Percentiles rank a stretch among this genome's conserved stretches.
Evolutionary conservation across 331 rosid genomes (phyloP).

Genomic region (Quercus lobata): DNA sequence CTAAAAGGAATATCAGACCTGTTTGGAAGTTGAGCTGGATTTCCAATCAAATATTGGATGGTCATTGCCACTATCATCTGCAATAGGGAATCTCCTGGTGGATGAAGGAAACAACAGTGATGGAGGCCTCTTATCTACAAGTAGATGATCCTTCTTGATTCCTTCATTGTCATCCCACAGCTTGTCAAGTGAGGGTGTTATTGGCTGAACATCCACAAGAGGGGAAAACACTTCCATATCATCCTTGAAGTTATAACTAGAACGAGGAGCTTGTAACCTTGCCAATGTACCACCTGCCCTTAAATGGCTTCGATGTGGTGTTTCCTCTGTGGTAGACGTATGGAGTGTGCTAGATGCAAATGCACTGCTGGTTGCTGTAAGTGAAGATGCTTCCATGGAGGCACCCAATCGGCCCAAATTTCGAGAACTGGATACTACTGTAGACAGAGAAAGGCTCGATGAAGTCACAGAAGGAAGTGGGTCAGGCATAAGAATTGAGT

Average conservation of each 20-base stretch:
- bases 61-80: conserved; percentile 61
- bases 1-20: conserved; percentile 44
- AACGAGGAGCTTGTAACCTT: conserved; percentile 77
- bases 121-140: conserved; percentile 68
- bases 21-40: conserved; percentile 57
- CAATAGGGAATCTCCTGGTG: conserved; percentile 54
- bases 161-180: conserved; percentile 80
- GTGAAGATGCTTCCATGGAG: conserved; percentile 49
- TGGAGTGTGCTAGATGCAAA: conserved; percentile 46
- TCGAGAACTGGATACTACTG: conserved; percentile 54
- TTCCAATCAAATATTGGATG: conserved; percentile 88
- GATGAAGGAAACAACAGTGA: conserved; percentile 68
- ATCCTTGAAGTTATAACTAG: conserved; percentile 82
- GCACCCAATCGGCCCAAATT: conserved; percentile 63
- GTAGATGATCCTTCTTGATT: conserved; percentile 64
- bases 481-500: conserved; percentile 98
- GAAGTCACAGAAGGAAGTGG: conserved; percentile 86
- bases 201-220: conserved; percentile 93
- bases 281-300: conserved; percentile 76
- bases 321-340: conserved; percentile 59
- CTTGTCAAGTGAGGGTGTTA: conserved; percentile 71
- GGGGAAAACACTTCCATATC: conserved; percentile 99
- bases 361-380: conserved; percentile 44
- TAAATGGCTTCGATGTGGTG: conserved; percentile 71
- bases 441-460: conserved; percentile 53